Percentiles rank a stretch among this genome's conserved stretches.
Conservation (phyloP, 768 basidiomycete genomes). For the Auriscalpium vulgare region DNA sequence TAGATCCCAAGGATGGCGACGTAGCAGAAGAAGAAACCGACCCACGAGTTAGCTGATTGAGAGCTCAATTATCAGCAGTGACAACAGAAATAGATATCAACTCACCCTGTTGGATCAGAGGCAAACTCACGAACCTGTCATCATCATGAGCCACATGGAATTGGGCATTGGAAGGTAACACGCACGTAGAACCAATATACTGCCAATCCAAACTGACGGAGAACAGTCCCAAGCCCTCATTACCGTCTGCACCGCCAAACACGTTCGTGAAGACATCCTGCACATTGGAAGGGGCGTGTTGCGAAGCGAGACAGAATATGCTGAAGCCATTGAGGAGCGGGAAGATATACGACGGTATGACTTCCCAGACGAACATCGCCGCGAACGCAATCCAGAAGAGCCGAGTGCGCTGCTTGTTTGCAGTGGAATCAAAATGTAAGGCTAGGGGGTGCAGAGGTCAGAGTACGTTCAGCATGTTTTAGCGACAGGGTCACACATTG, state of each 20-base stretch:
- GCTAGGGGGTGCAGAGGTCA: conserved; percentile 21
- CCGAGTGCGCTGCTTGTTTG: conserved; percentile 40
- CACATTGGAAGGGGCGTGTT: conserved; percentile 34
- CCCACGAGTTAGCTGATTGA: conserved; percentile 44
- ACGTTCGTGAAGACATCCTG: conserved; percentile 49
- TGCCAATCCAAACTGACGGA: conserved; percentile 66
- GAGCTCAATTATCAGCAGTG: not conserved
- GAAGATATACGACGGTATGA: conserved; percentile 52
- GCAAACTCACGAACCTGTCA: conserved; percentile 38
- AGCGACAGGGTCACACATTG: conserved; percentile 31
- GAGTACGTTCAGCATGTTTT: too few relatives aligned
- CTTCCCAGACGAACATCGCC: conserved; percentile 45
- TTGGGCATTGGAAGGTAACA: not conserved
- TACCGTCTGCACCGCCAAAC: conserved; percentile 59
- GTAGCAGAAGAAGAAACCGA: conserved; percentile 47
- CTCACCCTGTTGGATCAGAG: conserved; percentile 48
- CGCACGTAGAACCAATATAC: conserved; percentile 40
- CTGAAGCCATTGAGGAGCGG: conserved; percentile 55
- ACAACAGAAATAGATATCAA: not conserved
- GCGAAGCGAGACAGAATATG: conserved; percentile 53
- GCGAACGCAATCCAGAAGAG: conserved; percentile 45
- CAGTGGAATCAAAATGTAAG: conserved; percentile 38
- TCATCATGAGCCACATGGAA: not conserved
- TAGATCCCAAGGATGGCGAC: conserved; percentile 46
- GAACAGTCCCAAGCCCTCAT: conserved; percentile 58